phyloP scores from a whole-genome alignment of 208 protist species.

The Wallacemonas rigidus region DNA sequence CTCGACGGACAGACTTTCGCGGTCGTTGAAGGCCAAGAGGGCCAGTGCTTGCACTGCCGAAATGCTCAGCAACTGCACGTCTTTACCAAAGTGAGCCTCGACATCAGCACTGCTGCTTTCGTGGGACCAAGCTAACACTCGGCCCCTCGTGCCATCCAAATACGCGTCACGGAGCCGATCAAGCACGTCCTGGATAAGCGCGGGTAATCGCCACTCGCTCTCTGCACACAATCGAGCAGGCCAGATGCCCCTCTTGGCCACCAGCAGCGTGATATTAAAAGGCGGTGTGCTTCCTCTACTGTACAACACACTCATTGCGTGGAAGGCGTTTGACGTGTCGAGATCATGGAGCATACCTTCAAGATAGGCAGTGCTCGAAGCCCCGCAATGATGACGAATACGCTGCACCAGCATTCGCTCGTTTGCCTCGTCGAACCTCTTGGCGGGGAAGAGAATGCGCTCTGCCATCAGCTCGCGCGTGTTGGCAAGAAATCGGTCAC shows the following conservation, averaged over 20 bases:
- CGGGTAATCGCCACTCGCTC: slow-evolving; percentile 29
- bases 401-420: slow-evolving; percentile 75
- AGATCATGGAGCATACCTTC: slow-evolving; percentile 90
- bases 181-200: slow-evolving; percentile 47
- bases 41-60: slow-evolving; percentile 73
- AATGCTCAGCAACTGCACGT: slow-evolving; percentile 50
- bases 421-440: slow-evolving; percentile 53
- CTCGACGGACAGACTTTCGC: slow-evolving; percentile 20
- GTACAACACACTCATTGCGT: slow-evolving; percentile 44
- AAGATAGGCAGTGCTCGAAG: slow-evolving; percentile 72
- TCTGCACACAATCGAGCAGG: slow-evolving; percentile 44
- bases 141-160: slow-evolving; percentile 57
- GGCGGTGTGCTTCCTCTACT: slow-evolving; percentile 24
- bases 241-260: slow-evolving; percentile 87
- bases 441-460: slow-evolving; percentile 73
- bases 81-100: slow-evolving; percentile 47
- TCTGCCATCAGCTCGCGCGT: slow-evolving; percentile 77
- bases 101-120: slow-evolving; percentile 76
- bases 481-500: slow-evolving; percentile 76
- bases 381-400: slow-evolving; percentile 68
- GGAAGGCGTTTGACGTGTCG: slow-evolving; percentile 50
- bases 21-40: slow-evolving; percentile 76
- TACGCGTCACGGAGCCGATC: slow-evolving; percentile 59
- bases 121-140: slow-evolving; percentile 81
- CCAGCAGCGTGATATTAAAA: slow-evolving; percentile 60